phyloP scores from a whole-genome alignment of 2,329 filamentous ascomycete species.

The Cercospora nicotianae region DNA sequence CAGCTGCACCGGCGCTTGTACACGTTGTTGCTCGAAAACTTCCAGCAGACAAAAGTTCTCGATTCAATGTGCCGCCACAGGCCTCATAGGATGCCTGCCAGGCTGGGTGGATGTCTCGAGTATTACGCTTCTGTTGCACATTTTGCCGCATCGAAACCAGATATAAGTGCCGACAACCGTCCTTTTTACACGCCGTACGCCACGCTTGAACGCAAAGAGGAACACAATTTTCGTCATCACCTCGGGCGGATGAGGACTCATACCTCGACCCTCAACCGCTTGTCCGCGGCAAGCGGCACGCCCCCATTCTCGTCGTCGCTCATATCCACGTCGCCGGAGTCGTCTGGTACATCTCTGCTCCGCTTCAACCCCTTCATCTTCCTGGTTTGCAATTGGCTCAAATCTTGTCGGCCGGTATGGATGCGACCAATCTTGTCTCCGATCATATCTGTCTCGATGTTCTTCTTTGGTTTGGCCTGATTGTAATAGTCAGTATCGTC shows the following conservation, averaged over 20 bases:
- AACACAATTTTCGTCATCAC: slow-evolving; percentile 1
- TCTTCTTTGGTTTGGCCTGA: slow-evolving; percentile 79
- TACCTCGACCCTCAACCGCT: slow-evolving; percentile 30
- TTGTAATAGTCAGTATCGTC: slow-evolving; percentile 29
- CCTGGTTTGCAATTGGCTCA: slow-evolving; percentile 82
- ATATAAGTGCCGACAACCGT: neutral
- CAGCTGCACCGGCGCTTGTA: neutral
- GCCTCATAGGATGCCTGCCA: neutral
- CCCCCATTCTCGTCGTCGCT: slow-evolving; percentile 42
- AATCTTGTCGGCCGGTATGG: slow-evolving; percentile 86
- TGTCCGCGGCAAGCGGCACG: slow-evolving; percentile 25
- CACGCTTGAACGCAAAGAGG: slow-evolving; percentile 1
- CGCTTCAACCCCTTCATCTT: slow-evolving; percentile 99
- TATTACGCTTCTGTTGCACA: neutral
- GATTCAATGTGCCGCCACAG: neutral
- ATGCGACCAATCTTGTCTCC: slow-evolving; percentile 96
- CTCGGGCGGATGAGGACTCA: slow-evolving; percentile 9
- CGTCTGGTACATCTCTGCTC: slow-evolving; percentile 62
- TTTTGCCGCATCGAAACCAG: neutral
- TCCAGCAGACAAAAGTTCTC: neutral
- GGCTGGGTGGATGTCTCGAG: neutral
- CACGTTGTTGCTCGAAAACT: neutral
- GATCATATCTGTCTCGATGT: slow-evolving; percentile 84
- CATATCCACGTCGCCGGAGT: slow-evolving; percentile 55
- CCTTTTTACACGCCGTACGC: neutral